A percentile compares a stretch with the other conserved stretches of the same genome.
Evolutionary conservation across 1,139 yeast species (phyloP).

Genomic region (Pichia norvegensis): DNA sequence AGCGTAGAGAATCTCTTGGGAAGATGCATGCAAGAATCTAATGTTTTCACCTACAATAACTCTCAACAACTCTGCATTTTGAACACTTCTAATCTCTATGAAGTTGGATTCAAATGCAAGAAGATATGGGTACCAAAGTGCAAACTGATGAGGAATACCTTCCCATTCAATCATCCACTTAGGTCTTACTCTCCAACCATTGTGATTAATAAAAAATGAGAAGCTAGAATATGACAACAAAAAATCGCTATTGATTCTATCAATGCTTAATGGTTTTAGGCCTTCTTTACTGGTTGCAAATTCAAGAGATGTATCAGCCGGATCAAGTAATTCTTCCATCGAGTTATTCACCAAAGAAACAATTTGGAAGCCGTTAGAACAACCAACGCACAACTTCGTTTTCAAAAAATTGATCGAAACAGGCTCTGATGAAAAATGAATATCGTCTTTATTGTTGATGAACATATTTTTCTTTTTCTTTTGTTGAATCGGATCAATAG

Average conservation of each 20-base stretch:
- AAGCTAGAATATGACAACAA: slow-evolving; percentile 83
- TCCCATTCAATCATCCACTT: slow-evolving; percentile 97
- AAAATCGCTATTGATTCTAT: slow-evolving; percentile 82
- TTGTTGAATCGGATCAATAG: slow-evolving; percentile 49
- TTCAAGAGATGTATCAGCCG: slow-evolving; percentile 93
- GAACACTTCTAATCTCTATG: slow-evolving; percentile 88
- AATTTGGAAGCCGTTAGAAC: slow-evolving; percentile 93
- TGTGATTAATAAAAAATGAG: slow-evolving; percentile 86
- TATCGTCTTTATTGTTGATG: slow-evolving; percentile 63
- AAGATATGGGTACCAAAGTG: slow-evolving; percentile 87
- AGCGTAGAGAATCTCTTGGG: slow-evolving; percentile 90
- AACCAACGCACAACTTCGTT: slow-evolving; percentile 85
- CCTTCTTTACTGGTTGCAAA: slow-evolving; percentile 86
- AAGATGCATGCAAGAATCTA: slow-evolving; percentile 77
- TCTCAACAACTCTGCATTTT: slow-evolving; percentile 73
- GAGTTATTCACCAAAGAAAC: slow-evolving; percentile 73
- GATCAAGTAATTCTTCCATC: slow-evolving; percentile 76
- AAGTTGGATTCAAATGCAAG: slow-evolving; percentile 85
- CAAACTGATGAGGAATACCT: slow-evolving; percentile 87
- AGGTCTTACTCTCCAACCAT: slow-evolving; percentile 94
- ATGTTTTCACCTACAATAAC: slow-evolving; percentile 95
- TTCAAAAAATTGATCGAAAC: slow-evolving; percentile 85
- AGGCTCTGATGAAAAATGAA: slow-evolving; percentile 79
- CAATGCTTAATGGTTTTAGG: slow-evolving; percentile 85
- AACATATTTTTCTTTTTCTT: slow-evolving; percentile 60